Percentiles rank a stretch among this genome's conserved stretches.
These are phyloP conservation scores for Mycena metata DNA, from an alignment of 768 basidiomycete genomes.

Conservation along the genomic window DNA sequence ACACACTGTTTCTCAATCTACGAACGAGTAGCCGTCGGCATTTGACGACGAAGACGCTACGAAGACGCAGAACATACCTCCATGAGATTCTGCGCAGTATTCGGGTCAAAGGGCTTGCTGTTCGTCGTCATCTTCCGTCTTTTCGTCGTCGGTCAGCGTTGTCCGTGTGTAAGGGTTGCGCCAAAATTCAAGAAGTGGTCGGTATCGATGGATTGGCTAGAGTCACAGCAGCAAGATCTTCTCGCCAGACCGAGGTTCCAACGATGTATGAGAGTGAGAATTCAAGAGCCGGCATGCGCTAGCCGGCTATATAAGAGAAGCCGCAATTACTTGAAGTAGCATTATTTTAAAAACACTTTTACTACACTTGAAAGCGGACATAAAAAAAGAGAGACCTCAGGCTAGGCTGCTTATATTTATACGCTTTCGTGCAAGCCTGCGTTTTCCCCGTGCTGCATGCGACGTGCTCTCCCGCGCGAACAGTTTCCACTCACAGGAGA, in stretches of 20 bases:
- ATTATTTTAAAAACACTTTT: constrained; percentile 37
- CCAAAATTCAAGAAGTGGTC: too few relatives aligned
- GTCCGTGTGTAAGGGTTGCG: too few relatives aligned
- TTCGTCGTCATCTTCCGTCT: constrained; percentile 47
- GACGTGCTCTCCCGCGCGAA: neutral
- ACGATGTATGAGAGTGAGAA: too few relatives aligned
- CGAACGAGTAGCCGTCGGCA: neutral
- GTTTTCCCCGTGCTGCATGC: constrained; percentile 22
- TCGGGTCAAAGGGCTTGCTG: constrained; percentile 78
- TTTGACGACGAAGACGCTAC: too few relatives aligned
- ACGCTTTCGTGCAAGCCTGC: constrained; percentile 23
- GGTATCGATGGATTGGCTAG: too few relatives aligned
- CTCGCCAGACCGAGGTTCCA: too few relatives aligned
- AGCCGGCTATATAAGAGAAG: too few relatives aligned
- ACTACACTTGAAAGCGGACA: constrained; percentile 35
- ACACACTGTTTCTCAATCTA: constrained; percentile 97
- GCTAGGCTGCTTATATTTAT: constrained; percentile 13
- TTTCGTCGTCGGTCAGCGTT: neutral
- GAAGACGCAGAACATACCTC: constrained; percentile 68
- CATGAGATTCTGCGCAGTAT: constrained; percentile 90
- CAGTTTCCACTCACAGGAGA: constrained; percentile 63
- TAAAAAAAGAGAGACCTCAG: constrained; percentile 28
- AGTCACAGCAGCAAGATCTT: too few relatives aligned
- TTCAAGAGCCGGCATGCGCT: too few relatives aligned
- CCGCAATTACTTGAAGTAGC: constrained; percentile 11